Conservation (phyloP, 805 yeast genomes). For the Tetrapisispora fleetii region DNA sequence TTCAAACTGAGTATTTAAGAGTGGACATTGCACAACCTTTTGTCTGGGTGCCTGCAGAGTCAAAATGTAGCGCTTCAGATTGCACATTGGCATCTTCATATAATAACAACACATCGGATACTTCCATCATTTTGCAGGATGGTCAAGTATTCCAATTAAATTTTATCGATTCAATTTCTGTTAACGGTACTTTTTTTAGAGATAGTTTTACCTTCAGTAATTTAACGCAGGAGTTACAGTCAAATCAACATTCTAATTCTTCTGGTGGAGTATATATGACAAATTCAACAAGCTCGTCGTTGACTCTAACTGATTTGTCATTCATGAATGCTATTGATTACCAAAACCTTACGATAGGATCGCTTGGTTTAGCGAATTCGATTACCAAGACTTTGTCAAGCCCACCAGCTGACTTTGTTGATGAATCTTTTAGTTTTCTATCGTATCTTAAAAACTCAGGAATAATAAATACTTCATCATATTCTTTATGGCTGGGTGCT, state of each 20-base stretch:
- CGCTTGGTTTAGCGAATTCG: slow-evolving; percentile 37
- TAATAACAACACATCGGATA: slow-evolving; percentile 11
- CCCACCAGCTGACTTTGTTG: slow-evolving; percentile 12
- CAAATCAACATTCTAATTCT: background rate
- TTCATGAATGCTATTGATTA: slow-evolving; percentile 35
- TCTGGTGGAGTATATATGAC: background rate
- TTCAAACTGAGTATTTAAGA: slow-evolving; percentile 23
- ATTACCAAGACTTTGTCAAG: slow-evolving; percentile 9
- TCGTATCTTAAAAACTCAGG: slow-evolving; percentile 24
- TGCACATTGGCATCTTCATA: slow-evolving; percentile 11
- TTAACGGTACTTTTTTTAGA: slow-evolving; percentile 18
- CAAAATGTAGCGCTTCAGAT: slow-evolving; percentile 7
- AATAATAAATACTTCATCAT: slow-evolving; percentile 32
- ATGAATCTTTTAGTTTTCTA: slow-evolving; percentile 26
- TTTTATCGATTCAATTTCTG: slow-evolving; percentile 18
- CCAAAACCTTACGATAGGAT: slow-evolving; percentile 31
- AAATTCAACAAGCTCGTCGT: background rate
- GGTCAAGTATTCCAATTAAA: slow-evolving; percentile 8
- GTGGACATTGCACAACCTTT: slow-evolving; percentile 34
- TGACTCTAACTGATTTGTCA: slow-evolving; percentile 20
- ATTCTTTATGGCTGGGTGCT: slow-evolving; percentile 35
- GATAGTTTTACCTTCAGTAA: slow-evolving; percentile 17
- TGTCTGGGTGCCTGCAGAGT: slow-evolving; percentile 27
- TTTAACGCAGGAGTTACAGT: background rate
- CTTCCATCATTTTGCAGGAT: slow-evolving; percentile 7